Evolutionary conservation across 75 land plant species (phyloP).

Genomic region (Sequoia sempervirens): DNA sequence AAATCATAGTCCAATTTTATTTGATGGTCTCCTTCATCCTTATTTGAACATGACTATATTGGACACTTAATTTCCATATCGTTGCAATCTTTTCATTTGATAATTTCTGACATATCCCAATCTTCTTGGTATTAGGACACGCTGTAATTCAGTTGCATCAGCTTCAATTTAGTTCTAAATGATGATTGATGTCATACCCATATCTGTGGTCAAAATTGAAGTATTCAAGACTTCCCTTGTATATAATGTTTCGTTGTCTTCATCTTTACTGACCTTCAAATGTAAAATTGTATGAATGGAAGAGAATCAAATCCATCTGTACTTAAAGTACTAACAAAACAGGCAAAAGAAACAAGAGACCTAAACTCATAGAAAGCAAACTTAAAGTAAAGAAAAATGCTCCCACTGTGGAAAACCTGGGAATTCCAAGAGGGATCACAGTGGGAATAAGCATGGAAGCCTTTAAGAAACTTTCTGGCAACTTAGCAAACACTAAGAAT

Average conservation of each 20-base stretch:
- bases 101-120: not conserved
- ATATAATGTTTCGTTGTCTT: not conserved
- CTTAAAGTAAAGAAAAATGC: too few species aligned
- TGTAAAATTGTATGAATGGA: not conserved
- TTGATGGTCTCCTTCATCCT: not conserved
- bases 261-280: not conserved
- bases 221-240: not conserved
- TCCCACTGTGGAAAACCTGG: not conserved
- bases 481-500: not conserved
- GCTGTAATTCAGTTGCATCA: not conserved
- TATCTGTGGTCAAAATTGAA: not conserved
- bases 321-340: not conserved
- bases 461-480: not conserved
- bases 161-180: not conserved
- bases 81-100: not conserved
- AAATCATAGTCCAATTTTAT: not conserved
- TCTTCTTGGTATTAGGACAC: not conserved
- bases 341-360: not conserved
- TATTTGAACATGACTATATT: not conserved
- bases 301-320: not conserved
- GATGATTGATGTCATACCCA: not conserved
- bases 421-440: not conserved
- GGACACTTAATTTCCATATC: not conserved
- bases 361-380: not conserved
- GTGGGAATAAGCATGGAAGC: too few species aligned